Percentiles rank a stretch among this genome's conserved stretches.
Evolutionary conservation across 805 yeast genomes (phyloP).

Genomic region (Kodamaea jinghongensis): DNA sequence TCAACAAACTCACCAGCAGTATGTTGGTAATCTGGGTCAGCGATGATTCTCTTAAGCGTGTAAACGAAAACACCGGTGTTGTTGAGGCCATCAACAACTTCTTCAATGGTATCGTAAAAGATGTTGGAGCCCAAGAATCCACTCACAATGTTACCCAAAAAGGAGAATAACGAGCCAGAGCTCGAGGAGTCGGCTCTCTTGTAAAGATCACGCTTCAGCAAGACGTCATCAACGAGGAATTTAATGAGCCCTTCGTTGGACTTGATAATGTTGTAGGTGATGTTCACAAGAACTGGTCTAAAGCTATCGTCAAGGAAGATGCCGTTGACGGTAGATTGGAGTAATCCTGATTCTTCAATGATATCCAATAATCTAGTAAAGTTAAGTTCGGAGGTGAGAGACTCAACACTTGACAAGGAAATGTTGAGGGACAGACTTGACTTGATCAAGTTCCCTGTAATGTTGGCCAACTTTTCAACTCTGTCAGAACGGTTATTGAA

Average conservation of each 20-base stretch:
- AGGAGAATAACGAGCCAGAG: constrained; percentile 23
- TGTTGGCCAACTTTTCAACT: constrained; percentile 29
- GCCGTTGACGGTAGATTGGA: constrained; percentile 35
- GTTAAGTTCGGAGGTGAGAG: constrained; percentile 13
- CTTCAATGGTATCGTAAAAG: constrained; percentile 25
- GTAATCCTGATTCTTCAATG: constrained; percentile 34
- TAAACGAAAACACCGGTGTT: constrained; percentile 40
- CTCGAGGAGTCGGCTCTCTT: constrained; percentile 13
- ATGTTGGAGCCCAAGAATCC: constrained; percentile 27
- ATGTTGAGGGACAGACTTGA: constrained; percentile 3
- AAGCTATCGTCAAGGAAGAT: constrained; percentile 32
- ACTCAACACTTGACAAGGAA: neutral
- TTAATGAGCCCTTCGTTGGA: constrained; percentile 27
- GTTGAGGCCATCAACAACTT: constrained; percentile 33
- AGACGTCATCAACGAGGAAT: constrained; percentile 12
- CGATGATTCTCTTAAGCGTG: constrained; percentile 33
- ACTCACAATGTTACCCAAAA: constrained; percentile 28
- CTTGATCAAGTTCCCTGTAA: constrained; percentile 23
- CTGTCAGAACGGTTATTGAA: constrained; percentile 30
- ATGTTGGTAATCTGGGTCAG: constrained; percentile 33
- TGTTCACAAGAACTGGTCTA: constrained; percentile 31
- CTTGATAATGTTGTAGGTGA: constrained; percentile 29
- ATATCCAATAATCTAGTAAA: constrained; percentile 20
- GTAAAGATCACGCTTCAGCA: constrained; percentile 2
- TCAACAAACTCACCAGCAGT: constrained; percentile 33